Evolutionary conservation across 2,329 filamentous ascomycete genomes (phyloP).

Genomic region (Phialophora tarda): DNA sequence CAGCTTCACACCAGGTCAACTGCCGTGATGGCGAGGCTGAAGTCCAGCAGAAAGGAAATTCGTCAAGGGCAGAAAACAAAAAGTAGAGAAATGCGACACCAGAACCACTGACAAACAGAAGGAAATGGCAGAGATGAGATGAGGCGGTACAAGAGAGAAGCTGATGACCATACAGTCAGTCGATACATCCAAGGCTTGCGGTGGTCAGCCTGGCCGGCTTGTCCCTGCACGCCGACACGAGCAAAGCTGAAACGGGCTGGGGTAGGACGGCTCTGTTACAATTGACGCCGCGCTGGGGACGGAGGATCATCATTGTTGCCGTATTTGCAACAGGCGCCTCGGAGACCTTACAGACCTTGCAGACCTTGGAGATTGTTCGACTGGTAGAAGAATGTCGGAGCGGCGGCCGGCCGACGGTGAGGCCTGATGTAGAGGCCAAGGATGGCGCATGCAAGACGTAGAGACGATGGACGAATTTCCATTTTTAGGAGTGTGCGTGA

Average conservation of each 20-base stretch:
- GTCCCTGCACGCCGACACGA: not conserved
- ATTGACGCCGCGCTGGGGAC: slow-evolving; percentile 24
- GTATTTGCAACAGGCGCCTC: slow-evolving; percentile 16
- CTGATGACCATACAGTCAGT: slow-evolving; percentile 17
- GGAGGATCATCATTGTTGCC: slow-evolving; percentile 17
- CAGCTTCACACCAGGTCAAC: not conserved
- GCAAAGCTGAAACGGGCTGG: slow-evolving; percentile 29
- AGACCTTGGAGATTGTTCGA: not conserved
- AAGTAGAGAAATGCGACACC: slow-evolving; percentile 7
- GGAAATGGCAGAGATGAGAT: slow-evolving; percentile 16
- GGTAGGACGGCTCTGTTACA: slow-evolving; percentile 18
- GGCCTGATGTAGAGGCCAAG: slow-evolving; percentile 10
- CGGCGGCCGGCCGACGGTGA: slow-evolving; percentile 6
- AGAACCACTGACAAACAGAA: slow-evolving; percentile 15
- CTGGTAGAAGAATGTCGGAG: not conserved
- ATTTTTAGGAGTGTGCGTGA: slow-evolving; percentile 19
- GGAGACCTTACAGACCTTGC: not conserved
- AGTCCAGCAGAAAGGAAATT: slow-evolving; percentile 8
- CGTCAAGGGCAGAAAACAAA: slow-evolving; percentile 10
- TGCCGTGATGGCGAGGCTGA: slow-evolving; percentile 2
- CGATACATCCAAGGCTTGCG: slow-evolving; percentile 8
- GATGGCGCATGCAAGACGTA: not conserved
- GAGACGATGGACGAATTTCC: slow-evolving; percentile 10
- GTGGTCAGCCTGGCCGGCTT: slow-evolving; percentile 26
- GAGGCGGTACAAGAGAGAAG: slow-evolving; percentile 19